A percentile compares a stretch with the other conserved stretches of the same genome.
Evolutionary conservation across 352 stramenopile genomes (phyloP).

Genomic region (Globisporangium yorkense): DNA sequence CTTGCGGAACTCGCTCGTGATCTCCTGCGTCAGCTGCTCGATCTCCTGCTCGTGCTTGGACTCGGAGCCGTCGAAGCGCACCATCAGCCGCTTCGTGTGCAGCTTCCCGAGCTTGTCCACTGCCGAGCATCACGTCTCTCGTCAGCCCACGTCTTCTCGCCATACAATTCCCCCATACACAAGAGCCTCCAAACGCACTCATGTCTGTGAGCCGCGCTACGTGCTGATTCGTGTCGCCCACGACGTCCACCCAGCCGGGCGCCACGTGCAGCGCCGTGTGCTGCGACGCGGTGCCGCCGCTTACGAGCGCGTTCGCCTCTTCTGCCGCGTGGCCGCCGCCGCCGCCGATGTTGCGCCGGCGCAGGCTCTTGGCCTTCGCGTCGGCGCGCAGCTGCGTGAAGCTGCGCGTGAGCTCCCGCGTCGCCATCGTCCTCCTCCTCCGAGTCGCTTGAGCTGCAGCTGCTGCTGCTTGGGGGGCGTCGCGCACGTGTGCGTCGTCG

Average conservation of each 20-base stretch:
- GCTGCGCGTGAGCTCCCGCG: slow-evolving; percentile 64
- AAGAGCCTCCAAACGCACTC: slow-evolving; percentile 37
- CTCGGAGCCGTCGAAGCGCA: slow-evolving; percentile 82
- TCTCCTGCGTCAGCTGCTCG: slow-evolving; percentile 69
- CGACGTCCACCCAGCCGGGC: slow-evolving; percentile 74
- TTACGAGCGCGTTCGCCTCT: slow-evolving; percentile 61
- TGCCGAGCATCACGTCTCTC: slow-evolving; percentile 14
- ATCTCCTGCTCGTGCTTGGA: slow-evolving; percentile 85
- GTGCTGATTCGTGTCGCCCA: slow-evolving; percentile 75
- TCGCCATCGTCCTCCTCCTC: slow-evolving; percentile 41
- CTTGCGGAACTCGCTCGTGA: slow-evolving; percentile 79
- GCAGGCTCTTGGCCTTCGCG: slow-evolving; percentile 78
- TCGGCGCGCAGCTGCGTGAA: slow-evolving; percentile 69
- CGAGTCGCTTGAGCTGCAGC: background rate
- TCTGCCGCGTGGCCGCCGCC: slow-evolving; percentile 27
- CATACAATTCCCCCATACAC: background rate
- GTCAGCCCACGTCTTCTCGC: background rate
- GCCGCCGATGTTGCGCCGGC: slow-evolving; percentile 79
- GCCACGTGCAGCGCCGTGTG: slow-evolving; percentile 22
- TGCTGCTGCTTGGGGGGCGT: background rate
- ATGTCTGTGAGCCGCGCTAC: slow-evolving; percentile 74
- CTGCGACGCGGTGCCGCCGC: slow-evolving; percentile 26
- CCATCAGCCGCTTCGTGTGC: slow-evolving; percentile 83
- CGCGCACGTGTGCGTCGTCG: too few species aligned
- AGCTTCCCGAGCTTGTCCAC: slow-evolving; percentile 83